Percentiles rank a stretch among this genome's conserved stretches.
Evolutionary conservation across 805 yeast genomes (phyloP).

Genomic region (Ogataea dorogensis): DNA sequence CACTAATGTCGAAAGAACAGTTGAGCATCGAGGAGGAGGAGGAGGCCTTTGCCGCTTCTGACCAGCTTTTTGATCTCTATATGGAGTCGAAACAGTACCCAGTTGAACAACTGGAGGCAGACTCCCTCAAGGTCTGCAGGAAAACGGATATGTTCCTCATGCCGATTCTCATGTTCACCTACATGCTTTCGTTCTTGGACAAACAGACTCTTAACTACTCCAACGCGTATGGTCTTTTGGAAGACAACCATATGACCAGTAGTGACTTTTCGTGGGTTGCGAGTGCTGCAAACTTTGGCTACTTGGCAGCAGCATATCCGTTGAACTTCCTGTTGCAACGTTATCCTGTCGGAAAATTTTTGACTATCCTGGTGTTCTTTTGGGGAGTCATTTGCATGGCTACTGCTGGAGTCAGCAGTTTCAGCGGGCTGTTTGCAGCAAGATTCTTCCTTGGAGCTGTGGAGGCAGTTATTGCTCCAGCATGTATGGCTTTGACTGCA

Average conservation of each 20-base stretch:
- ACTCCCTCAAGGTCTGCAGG: neutral
- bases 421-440: conserved; percentile 45
- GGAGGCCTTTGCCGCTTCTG: neutral
- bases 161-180: conserved; percentile 33
- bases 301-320: conserved; percentile 46
- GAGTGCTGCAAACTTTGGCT: conserved; percentile 40
- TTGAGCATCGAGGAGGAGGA: neutral
- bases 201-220: conserved; percentile 52
- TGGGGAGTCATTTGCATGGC: conserved; percentile 50
- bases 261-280: conserved; percentile 42
- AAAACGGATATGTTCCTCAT: neutral
- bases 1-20: neutral
- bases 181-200: conserved; percentile 51
- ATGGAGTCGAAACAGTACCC: neutral
- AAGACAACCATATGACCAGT: conserved; percentile 38
- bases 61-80: neutral
- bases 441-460: conserved; percentile 53
- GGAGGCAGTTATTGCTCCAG: conserved; percentile 45
- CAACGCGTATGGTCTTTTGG: conserved; percentile 38
- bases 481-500: conserved; percentile 31
- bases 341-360: conserved; percentile 40
- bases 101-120: neutral
- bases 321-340: conserved; percentile 44
- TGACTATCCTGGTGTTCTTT: conserved; percentile 35
- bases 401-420: conserved; percentile 44